Evolutionary conservation across 108 stramenopile genomes (phyloP).

Genomic region (Mediolabrus comicus): DNA sequence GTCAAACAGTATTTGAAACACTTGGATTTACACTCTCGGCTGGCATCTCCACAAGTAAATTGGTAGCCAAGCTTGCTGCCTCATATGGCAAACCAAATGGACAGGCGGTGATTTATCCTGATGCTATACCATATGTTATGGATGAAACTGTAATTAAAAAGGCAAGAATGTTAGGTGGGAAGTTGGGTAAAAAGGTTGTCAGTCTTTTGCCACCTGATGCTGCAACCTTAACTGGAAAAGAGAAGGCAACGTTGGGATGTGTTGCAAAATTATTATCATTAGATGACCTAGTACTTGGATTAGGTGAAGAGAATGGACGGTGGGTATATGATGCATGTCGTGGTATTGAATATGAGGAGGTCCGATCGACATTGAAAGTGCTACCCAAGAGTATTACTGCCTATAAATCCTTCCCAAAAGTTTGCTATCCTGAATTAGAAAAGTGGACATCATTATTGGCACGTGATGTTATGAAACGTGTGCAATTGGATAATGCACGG

Average conservation of each 20-base stretch:
- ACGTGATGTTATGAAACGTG: slow-evolving; percentile 67
- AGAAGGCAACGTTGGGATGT: slow-evolving; percentile 49
- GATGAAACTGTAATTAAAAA: slow-evolving; percentile 69
- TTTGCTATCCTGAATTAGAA: slow-evolving; percentile 44
- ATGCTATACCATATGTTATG: slow-evolving; percentile 55
- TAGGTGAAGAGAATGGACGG: slow-evolving; percentile 57
- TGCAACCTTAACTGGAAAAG: slow-evolving; percentile 6
- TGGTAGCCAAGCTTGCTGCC: slow-evolving; percentile 84
- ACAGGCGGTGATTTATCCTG: slow-evolving; percentile 75
- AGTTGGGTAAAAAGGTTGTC: slow-evolving; percentile 62
- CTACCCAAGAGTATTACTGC: slow-evolving; percentile 82
- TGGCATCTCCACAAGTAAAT: slow-evolving; percentile 78
- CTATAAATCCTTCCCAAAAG: slow-evolving; percentile 72
- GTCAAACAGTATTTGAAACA: slow-evolving; percentile 52
- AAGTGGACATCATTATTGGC: slow-evolving; percentile 74
- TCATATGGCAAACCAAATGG: slow-evolving; percentile 86
- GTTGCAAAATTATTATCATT: slow-evolving; percentile 60
- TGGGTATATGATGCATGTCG: slow-evolving; percentile 72
- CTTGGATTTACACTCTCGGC: slow-evolving; percentile 82
- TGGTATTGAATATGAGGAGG: slow-evolving; percentile 70
- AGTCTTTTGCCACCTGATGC: slow-evolving; percentile 42
- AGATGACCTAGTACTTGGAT: slow-evolving; percentile 44
- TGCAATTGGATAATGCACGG: slow-evolving; percentile 59
- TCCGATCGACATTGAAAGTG: slow-evolving; percentile 63
- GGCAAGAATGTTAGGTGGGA: slow-evolving; percentile 84